A percentile compares a stretch with the other conserved stretches of the same genome.
These are phyloP conservation scores for Physcomitrium patens DNA, from an alignment of 225 moss, liverwort and hornwort species.

Conservation along the genomic window DNA sequence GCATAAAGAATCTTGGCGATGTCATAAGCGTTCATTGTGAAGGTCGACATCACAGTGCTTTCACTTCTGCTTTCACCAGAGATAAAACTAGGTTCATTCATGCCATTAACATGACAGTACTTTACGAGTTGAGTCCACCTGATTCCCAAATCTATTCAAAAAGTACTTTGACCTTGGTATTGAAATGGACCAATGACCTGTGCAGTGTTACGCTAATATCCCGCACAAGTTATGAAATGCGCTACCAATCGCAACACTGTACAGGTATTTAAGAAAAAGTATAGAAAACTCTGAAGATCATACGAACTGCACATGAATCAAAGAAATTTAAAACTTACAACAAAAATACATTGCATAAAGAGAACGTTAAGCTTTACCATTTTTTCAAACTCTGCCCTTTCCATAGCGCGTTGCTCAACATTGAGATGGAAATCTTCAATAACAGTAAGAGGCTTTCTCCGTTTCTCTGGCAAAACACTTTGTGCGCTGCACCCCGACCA, in stretches of 20 bases:
- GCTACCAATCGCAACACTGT: no score
- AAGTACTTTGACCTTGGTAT: background rate
- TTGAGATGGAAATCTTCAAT: conserved; percentile 70
- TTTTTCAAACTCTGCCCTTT: conserved; percentile 69
- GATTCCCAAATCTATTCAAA: background rate
- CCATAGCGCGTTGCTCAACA: conserved; percentile 57
- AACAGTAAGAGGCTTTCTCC: conserved; percentile 70
- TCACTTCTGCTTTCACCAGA: background rate
- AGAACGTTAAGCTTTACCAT: conserved; percentile 42
- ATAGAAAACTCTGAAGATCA: background rate
- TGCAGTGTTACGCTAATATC: no score
- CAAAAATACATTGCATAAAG: background rate
- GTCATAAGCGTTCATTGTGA: background rate
- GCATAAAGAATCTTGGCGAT: background rate
- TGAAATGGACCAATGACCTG: background rate
- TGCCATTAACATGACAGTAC: conserved; percentile 34
- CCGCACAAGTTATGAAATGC: background rate
- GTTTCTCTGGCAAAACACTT: conserved; percentile 51
- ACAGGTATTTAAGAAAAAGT: background rate
- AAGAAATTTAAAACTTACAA: background rate
- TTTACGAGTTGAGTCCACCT: background rate
- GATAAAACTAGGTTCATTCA: background rate
- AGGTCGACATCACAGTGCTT: background rate
- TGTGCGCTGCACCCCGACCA: conserved; percentile 41
- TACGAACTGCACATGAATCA: background rate